Evolutionary conservation across 2,329 filamentous ascomycete genomes (phyloP).

Genomic region (Colletotrichum cereale): DNA sequence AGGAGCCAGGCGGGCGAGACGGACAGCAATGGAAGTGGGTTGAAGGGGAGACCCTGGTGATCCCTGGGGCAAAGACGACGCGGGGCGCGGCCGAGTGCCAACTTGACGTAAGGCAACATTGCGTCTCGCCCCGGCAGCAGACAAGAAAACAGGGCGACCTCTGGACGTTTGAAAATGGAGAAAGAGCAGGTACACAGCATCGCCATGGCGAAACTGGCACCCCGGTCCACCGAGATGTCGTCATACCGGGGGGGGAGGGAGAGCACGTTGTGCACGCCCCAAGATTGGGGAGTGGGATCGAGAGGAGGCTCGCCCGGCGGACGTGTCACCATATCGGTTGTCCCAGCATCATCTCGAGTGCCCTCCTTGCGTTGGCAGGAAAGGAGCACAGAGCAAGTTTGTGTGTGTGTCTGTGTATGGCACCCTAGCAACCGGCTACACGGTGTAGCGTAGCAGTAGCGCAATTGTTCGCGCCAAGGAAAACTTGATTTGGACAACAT

Average conservation of each 20-base stretch:
- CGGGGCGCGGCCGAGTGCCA: not conserved
- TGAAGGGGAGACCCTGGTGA: not conserved
- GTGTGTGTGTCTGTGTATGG: not conserved
- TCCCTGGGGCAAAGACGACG: not conserved
- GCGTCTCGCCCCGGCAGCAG: not conserved
- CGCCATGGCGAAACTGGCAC: conserved; percentile 7
- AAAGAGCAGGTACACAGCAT: not conserved
- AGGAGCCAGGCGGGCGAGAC: not conserved
- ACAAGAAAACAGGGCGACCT: not conserved
- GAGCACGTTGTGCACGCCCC: conserved; percentile 20
- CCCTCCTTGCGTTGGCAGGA: not conserved
- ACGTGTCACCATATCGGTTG: not conserved
- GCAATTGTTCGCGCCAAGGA: not conserved
- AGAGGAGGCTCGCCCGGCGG: not conserved
- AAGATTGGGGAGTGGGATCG: conserved; percentile 3
- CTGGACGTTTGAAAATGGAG: not conserved
- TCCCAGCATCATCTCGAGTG: not conserved
- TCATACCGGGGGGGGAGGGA: conserved; percentile 40
- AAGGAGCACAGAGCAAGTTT: not conserved
- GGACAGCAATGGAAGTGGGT: conserved; percentile 2
- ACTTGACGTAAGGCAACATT: not conserved
- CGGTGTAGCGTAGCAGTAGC: not conserved
- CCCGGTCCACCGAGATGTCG: conserved; percentile 30
- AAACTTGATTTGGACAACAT: conserved; percentile 10
- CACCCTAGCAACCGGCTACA: not conserved